A percentile compares a stretch with the other conserved stretches of the same genome.
Conservation (phyloP, 2,329 filamentous ascomycete species). For the Cladorrhinum sp. region DNA sequence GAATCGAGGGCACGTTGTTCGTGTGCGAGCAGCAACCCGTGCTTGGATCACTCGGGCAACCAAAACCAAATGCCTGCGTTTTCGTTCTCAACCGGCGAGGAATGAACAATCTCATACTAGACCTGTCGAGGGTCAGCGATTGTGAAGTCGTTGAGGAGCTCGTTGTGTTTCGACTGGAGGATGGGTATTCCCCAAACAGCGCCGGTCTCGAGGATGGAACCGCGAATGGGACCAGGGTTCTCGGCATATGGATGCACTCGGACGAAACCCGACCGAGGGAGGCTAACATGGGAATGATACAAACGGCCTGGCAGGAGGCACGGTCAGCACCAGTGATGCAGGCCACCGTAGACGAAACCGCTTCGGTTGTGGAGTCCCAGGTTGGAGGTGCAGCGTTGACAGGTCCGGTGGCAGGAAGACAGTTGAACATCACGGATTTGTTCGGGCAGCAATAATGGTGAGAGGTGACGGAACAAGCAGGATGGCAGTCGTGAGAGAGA, state of each 20-base stretch:
- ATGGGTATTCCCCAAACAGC: conserved; percentile 25
- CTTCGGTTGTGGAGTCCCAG: conserved; percentile 1
- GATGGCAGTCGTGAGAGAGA: not conserved
- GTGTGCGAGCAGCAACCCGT: conserved; percentile 64
- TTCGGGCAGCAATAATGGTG: not conserved
- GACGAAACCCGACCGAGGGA: conserved; percentile 29
- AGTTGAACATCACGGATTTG: conserved; percentile 12
- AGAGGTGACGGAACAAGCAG: too few relatives aligned
- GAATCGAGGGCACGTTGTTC: conserved; percentile 84
- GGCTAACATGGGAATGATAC: conserved; percentile 33
- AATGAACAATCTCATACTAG: conserved; percentile 66
- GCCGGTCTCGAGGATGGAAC: conserved; percentile 26
- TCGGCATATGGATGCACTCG: conserved; percentile 54
- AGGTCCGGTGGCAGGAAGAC: conserved; percentile 33
- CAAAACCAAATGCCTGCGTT: conserved; percentile 51
- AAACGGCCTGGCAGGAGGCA: conserved; percentile 39
- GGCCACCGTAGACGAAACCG: conserved; percentile 17
- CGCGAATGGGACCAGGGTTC: conserved; percentile 34
- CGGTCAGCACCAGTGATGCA: conserved; percentile 23
- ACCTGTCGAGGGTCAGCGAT: conserved; percentile 57
- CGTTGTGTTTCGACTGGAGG: conserved; percentile 46
- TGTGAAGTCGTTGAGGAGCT: conserved; percentile 61
- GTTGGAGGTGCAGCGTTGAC: not conserved
- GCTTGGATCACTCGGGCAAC: conserved; percentile 34
- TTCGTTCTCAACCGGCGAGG: conserved; percentile 72